Conservation (phyloP, 148 eudicot genomes). For the Cornus florida region DNA sequence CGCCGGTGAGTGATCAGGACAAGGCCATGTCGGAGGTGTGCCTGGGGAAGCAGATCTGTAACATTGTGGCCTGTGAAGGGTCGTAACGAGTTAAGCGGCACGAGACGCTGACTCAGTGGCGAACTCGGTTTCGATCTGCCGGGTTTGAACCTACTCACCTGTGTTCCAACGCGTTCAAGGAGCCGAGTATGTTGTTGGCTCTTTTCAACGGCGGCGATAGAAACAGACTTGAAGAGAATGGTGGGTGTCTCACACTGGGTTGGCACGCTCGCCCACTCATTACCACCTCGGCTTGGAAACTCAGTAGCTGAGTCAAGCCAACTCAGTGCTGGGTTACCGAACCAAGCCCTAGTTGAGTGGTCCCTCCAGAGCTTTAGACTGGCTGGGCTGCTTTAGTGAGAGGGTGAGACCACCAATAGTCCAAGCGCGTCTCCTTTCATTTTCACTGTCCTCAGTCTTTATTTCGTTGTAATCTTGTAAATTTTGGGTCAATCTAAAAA, state of each 20-base stretch:
- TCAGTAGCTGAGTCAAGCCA: slow-evolving; percentile 16
- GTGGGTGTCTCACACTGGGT: slow-evolving; percentile 72
- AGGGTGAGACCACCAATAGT: slow-evolving; percentile 13
- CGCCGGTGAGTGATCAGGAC: slow-evolving; percentile 28
- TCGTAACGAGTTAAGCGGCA: slow-evolving; percentile 65
- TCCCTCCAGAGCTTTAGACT: too few species aligned
- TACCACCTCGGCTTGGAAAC: slow-evolving; percentile 76
- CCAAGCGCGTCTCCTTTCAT: background rate
- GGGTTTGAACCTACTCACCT: slow-evolving; percentile 59
- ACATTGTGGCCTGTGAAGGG: slow-evolving; percentile 79
- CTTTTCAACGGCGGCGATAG: slow-evolving; percentile 66
- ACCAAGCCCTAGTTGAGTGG: background rate
- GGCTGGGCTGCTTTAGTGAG: background rate
- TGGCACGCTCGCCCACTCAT: slow-evolving; percentile 76
- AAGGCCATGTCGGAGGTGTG: slow-evolving; percentile 68
- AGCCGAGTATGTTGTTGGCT: slow-evolving; percentile 64
- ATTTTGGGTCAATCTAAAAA: slow-evolving; percentile 11
- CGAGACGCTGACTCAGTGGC: slow-evolving; percentile 62
- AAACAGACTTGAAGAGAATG: slow-evolving; percentile 65
- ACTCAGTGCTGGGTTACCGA: background rate
- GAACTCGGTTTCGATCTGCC: slow-evolving; percentile 42
- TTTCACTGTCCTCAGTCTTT: background rate
- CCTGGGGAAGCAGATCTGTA: slow-evolving; percentile 66
- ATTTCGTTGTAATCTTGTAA: slow-evolving; percentile 7
- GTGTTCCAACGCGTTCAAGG: slow-evolving; percentile 71